These are phyloP conservation scores for Xylaria sp. DNA, from an alignment of 2,329 filamentous ascomycete genomes.

Conservation along the genomic window DNA sequence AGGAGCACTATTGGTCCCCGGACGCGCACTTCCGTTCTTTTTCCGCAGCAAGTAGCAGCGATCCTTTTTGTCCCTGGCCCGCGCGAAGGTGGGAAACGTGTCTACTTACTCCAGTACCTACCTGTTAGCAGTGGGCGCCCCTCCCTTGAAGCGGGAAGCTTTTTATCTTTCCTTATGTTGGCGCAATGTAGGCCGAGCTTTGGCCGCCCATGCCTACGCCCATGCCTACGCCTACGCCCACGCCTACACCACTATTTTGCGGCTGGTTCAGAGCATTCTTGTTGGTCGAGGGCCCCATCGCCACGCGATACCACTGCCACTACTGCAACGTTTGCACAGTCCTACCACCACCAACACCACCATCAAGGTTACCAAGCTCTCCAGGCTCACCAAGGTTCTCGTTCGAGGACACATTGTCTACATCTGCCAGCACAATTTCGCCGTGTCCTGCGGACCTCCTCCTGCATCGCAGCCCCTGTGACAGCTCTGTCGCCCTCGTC, in stretches of 20 bases:
- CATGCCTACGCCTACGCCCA: conserved; percentile 28
- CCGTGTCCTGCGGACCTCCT: conserved; percentile 42
- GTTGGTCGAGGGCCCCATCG: conserved; percentile 22
- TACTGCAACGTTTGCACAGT: conserved; percentile 14
- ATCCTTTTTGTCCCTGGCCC: conserved; percentile 10
- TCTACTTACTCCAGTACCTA: conserved; percentile 15
- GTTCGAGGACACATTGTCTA: conserved; percentile 40
- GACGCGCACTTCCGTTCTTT: conserved; percentile 30
- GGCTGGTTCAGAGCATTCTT: conserved; percentile 37
- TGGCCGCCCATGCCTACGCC: conserved; percentile 35
- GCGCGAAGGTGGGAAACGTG: conserved; percentile 29
- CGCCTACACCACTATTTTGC: conserved; percentile 41
- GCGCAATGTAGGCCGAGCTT: conserved; percentile 43
- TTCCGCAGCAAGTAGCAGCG: conserved; percentile 9
- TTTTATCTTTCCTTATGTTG: conserved; percentile 13
- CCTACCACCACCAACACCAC: conserved; percentile 20
- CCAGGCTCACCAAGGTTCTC: conserved; percentile 31
- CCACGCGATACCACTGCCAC: conserved; percentile 27
- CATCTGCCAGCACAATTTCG: conserved; percentile 31
- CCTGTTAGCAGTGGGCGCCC: conserved; percentile 16
- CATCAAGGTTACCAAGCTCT: conserved; percentile 12
- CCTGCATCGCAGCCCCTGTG: conserved; percentile 20
- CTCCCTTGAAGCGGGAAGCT: conserved; percentile 23
- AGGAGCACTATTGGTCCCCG: conserved; percentile 8
- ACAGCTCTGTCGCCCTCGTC: neutral